Percentiles rank a stretch among this genome's conserved stretches.
Evolutionary conservation across 1,139 yeast species (phyloP).

Genomic region (Zygosaccharomyces pseudobailii): DNA sequence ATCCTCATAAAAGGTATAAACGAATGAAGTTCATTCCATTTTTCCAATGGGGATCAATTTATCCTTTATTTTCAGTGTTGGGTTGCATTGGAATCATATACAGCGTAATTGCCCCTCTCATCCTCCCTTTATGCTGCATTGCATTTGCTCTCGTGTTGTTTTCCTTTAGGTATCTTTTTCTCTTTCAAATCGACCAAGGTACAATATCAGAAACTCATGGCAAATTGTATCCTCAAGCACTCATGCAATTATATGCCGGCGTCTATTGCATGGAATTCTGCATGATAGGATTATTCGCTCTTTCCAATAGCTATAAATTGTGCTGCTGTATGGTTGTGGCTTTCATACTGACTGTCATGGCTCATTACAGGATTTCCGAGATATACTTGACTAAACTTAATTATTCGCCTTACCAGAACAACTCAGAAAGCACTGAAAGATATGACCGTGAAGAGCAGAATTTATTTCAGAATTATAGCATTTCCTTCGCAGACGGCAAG

Average conservation of each 20-base stretch:
- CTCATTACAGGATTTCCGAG: slow-evolving; percentile 38
- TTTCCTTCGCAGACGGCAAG: slow-evolving; percentile 12
- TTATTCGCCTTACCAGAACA: slow-evolving; percentile 4
- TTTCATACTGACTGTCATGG: slow-evolving; percentile 38
- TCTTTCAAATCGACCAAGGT: slow-evolving; percentile 46
- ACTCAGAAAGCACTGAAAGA: neutral
- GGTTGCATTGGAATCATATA: slow-evolving; percentile 75
- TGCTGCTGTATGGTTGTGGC: slow-evolving; percentile 42
- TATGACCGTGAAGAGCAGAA: neutral
- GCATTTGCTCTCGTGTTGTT: slow-evolving; percentile 53
- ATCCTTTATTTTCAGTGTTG: slow-evolving; percentile 70
- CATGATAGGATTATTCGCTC: slow-evolving; percentile 65
- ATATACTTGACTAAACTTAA: slow-evolving; percentile 13
- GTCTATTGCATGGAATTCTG: slow-evolving; percentile 75
- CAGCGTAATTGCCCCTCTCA: slow-evolving; percentile 72
- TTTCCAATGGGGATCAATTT: slow-evolving; percentile 71
- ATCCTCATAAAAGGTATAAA: slow-evolving; percentile 56
- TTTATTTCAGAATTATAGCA: neutral
- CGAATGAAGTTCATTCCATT: slow-evolving; percentile 43
- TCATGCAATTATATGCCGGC: slow-evolving; percentile 73
- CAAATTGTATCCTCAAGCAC: slow-evolving; percentile 62
- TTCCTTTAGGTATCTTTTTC: slow-evolving; percentile 66
- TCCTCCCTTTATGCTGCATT: slow-evolving; percentile 56
- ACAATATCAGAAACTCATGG: slow-evolving; percentile 66
- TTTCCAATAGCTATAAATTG: slow-evolving; percentile 44